Conservation (phyloP, 2,329 filamentous ascomycete species). For the Phialophora tarda region DNA sequence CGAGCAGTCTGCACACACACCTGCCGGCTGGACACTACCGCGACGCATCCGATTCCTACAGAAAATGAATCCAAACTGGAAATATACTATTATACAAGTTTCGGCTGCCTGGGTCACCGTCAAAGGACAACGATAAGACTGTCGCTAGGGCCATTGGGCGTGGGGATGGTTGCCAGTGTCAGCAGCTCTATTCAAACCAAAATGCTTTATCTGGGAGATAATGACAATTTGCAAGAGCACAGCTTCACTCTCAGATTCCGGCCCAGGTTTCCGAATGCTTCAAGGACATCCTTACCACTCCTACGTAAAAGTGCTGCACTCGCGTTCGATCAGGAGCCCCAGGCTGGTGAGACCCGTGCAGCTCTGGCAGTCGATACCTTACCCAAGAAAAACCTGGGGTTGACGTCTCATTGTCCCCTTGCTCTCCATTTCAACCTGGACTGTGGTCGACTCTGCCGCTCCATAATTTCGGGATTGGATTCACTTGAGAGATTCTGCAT, state of each 20-base stretch:
- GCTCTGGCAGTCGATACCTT: background rate
- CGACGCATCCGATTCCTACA: conserved; percentile 34
- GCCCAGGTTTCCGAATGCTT: no score
- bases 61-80: conserved; percentile 16
- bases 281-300: no score
- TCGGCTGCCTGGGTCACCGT: background rate
- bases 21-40: conserved; percentile 39
- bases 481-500: conserved; percentile 2
- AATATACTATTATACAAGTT: conserved; percentile 3
- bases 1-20: conserved; percentile 36
- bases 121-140: background rate
- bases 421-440: background rate
- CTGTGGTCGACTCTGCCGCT: background rate
- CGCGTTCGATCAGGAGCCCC: background rate
- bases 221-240: no score
- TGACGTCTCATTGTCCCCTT: background rate
- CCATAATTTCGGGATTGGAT: conserved; percentile 3
- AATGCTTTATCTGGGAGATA: background rate
- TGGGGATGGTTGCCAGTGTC: background rate
- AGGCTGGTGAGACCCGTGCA: background rate
- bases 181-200: background rate
- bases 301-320: background rate
- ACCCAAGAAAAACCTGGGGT: background rate
- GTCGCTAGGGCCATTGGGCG: background rate
- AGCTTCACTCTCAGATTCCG: no score